Evolutionary conservation across 306 rosid species (phyloP).

Genomic region (Vigna nakashimae): DNA sequence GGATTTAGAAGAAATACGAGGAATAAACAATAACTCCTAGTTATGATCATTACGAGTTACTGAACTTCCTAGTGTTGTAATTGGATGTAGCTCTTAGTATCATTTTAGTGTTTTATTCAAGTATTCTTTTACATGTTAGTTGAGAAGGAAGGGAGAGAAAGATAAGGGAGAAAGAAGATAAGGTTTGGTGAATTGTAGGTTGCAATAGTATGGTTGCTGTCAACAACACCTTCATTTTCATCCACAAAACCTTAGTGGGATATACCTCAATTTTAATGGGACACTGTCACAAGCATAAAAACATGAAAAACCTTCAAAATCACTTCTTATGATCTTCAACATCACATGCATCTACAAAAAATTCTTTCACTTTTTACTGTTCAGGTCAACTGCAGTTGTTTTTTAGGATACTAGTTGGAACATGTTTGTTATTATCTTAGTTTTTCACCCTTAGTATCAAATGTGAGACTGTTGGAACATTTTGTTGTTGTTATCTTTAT

Average conservation of each 20-base stretch:
- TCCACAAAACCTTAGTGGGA: conserved; percentile 19
- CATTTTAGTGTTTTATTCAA: no score
- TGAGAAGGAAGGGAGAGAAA: background rate
- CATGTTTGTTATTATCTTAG: background rate
- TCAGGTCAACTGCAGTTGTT: background rate
- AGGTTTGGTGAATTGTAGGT: conserved; percentile 5
- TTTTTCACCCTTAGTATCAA: background rate
- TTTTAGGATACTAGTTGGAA: background rate
- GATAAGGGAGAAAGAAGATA: conserved; percentile 33
- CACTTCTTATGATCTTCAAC: no score
- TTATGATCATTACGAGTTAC: no score
- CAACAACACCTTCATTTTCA: conserved; percentile 24
- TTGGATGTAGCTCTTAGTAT: no score
- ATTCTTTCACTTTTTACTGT: background rate
- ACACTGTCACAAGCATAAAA: background rate
- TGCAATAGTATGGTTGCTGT: conserved; percentile 10
- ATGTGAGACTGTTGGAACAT: no score
- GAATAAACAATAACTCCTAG: no score
- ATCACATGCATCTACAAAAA: background rate
- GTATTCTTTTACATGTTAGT: no score
- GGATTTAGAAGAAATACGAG: no score
- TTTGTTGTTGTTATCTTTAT: no score
- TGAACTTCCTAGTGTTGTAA: no score
- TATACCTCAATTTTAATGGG: background rate
- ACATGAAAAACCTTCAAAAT: no score